A percentile compares a stretch with the other conserved stretches of the same genome.
Evolutionary conservation across 805 yeast genomes (phyloP).

Genomic region (Torulaspora indica): DNA sequence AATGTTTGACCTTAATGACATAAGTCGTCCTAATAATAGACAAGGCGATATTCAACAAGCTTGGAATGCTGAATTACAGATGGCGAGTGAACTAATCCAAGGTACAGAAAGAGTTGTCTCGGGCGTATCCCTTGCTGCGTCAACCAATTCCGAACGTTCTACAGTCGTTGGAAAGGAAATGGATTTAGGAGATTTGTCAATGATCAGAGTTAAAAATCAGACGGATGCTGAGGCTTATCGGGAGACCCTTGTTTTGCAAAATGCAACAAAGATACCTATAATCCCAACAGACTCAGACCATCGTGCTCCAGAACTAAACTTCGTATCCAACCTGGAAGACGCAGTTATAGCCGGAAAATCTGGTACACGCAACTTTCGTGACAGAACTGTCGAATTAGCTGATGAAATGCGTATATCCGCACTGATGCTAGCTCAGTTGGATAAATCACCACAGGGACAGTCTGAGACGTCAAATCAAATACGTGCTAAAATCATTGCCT

Average conservation of each 20-base stretch:
- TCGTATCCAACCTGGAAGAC: constrained; percentile 35
- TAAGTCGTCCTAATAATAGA: constrained; percentile 19
- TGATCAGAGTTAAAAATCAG: constrained; percentile 48
- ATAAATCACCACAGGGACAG: constrained; percentile 50
- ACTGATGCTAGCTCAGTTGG: constrained; percentile 87
- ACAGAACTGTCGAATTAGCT: constrained; percentile 54
- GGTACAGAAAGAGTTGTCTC: constrained; percentile 1
- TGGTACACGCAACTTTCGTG: constrained; percentile 18
- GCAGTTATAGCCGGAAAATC: constrained; percentile 20
- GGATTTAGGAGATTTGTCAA: constrained; percentile 74
- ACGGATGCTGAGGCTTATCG: constrained; percentile 43
- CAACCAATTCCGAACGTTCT: constrained; percentile 7
- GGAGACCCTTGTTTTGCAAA: constrained; percentile 39
- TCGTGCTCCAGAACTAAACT: constrained; percentile 38
- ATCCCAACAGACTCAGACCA: constrained; percentile 34
- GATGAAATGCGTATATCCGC: constrained; percentile 96
- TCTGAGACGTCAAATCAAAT: constrained; percentile 56
- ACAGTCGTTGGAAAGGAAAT: constrained; percentile 42
- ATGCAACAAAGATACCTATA: constrained; percentile 41
- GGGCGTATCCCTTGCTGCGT: constrained; percentile 3
- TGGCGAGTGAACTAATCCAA: neutral
- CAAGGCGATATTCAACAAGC: neutral
- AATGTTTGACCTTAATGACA: constrained; percentile 41
- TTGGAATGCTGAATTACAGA: constrained; percentile 3
- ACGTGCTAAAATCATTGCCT: constrained; percentile 60